Percentiles rank a stretch among this genome's conserved stretches.
Conservation (phyloP, 139 green algal genomes). For the Tetradesmus obliquus region DNA sequence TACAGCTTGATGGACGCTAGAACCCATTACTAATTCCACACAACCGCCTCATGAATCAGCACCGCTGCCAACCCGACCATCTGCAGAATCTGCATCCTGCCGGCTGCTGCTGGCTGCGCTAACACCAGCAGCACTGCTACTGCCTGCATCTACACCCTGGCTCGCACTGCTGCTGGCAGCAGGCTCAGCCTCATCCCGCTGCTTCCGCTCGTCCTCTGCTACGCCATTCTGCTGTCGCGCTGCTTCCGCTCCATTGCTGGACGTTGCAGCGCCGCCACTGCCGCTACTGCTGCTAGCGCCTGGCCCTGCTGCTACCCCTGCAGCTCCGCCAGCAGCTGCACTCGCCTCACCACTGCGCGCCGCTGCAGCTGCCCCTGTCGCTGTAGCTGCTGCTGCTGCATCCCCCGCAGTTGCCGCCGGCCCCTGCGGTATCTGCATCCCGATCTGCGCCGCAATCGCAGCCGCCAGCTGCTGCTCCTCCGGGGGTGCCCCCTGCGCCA, state of each 20-base stretch:
- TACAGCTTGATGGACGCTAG: no score
- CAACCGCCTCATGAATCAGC: background rate
- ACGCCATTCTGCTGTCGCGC: background rate
- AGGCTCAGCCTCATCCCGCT: background rate
- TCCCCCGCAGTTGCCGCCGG: background rate
- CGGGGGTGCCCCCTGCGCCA: background rate
- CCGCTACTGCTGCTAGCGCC: background rate
- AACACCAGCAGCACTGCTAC: background rate
- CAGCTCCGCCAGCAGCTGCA: background rate
- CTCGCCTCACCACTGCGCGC: background rate
- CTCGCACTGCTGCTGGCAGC: background rate
- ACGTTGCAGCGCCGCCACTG: background rate
- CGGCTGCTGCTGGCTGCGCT: background rate
- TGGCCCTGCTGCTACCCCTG: background rate
- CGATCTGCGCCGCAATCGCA: conserved; percentile 29
- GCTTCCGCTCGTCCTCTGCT: background rate
- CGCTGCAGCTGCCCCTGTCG: background rate
- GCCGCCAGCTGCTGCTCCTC: conserved; percentile 24
- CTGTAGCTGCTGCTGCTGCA: background rate
- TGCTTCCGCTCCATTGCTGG: conserved; percentile 1
- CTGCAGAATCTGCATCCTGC: background rate
- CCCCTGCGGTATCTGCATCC: background rate
- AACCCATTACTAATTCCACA: no score
- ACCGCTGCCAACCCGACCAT: background rate
- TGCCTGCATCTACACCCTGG: background rate